Conservation (phyloP, 2,329 filamentous ascomycete genomes). For the Lecanosticta acicola region DNA sequence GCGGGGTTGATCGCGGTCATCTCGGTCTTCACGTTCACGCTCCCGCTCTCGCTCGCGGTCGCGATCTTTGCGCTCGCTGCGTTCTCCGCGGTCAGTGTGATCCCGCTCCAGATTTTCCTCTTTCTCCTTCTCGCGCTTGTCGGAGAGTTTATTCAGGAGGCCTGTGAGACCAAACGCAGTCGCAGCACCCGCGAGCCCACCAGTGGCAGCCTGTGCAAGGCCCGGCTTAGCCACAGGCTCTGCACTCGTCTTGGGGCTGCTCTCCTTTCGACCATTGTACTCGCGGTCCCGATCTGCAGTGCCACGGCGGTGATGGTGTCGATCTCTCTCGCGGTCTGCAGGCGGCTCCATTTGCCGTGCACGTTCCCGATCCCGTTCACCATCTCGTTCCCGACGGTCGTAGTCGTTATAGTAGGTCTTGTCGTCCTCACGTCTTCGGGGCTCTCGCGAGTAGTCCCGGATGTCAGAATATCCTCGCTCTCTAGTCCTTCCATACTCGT, state of each 20-base stretch:
- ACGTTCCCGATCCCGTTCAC: constrained; percentile 24
- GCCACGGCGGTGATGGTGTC: constrained; percentile 22
- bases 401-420: constrained; percentile 21
- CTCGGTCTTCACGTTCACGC: background rate
- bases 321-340: constrained; percentile 23
- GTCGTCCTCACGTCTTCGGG: constrained; percentile 33
- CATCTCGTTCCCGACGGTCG: constrained; percentile 10
- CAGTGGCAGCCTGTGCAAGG: constrained; percentile 26
- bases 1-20: constrained; percentile 1
- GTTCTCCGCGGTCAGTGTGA: constrained; percentile 15
- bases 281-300: constrained; percentile 16
- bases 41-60: constrained; percentile 7
- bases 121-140: constrained; percentile 22
- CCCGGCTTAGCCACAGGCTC: constrained; percentile 20
- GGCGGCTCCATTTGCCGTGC: constrained; percentile 22
- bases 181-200: constrained; percentile 29
- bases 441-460: constrained; percentile 16
- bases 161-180: constrained; percentile 28
- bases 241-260: constrained; percentile 18
- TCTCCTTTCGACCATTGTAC: constrained; percentile 22
- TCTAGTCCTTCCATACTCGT: constrained; percentile 18
- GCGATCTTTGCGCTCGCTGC: constrained; percentile 8
- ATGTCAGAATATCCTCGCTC: constrained; percentile 22
- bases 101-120: constrained; percentile 19
- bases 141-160: constrained; percentile 22